Evolutionary conservation across 352 stramenopile species (phyloP).

Genomic region (Phytophthora kernoviae): DNA sequence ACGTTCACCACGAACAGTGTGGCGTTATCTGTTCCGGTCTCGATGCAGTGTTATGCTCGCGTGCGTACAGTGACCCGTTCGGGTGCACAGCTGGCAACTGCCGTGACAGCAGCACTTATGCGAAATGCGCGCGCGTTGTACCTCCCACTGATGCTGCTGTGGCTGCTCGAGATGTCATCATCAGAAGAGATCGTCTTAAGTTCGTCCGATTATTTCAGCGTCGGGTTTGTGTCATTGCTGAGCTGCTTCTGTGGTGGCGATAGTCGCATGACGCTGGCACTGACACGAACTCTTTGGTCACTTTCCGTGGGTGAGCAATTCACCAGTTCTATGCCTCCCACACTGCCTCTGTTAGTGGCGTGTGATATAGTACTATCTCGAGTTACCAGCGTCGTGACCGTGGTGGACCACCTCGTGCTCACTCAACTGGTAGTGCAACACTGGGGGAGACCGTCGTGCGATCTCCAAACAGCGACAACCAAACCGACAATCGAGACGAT

Average conservation of each 20-base stretch:
- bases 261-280: slow-evolving; percentile 21
- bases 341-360: slow-evolving; percentile 46
- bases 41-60: slow-evolving; percentile 44
- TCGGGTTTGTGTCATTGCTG: slow-evolving; percentile 31
- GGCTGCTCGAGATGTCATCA: slow-evolving; percentile 39
- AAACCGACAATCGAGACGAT: slow-evolving; percentile 2
- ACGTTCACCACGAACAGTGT: slow-evolving; percentile 46
- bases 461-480: neutral
- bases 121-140: slow-evolving; percentile 50
- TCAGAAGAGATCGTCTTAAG: slow-evolving; percentile 18
- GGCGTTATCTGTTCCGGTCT: slow-evolving; percentile 35
- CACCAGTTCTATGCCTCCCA: slow-evolving; percentile 15
- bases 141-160: slow-evolving; percentile 44
- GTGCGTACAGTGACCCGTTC: slow-evolving; percentile 49
- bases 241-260: slow-evolving; percentile 44
- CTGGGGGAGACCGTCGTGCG: slow-evolving; percentile 47
- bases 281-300: slow-evolving; percentile 34
- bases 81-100: slow-evolving; percentile 36
- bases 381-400: slow-evolving; percentile 34
- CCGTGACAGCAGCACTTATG: slow-evolving; percentile 32
- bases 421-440: slow-evolving; percentile 49
- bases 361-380: slow-evolving; percentile 48
- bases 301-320: slow-evolving; percentile 12
- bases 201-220: slow-evolving; percentile 14
- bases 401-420: slow-evolving; percentile 48